A percentile compares a stretch with the other conserved stretches of the same genome.
Evolutionary conservation across 148 eudicot genomes (phyloP).

Genomic region (Fagopyrum tataricum): DNA sequence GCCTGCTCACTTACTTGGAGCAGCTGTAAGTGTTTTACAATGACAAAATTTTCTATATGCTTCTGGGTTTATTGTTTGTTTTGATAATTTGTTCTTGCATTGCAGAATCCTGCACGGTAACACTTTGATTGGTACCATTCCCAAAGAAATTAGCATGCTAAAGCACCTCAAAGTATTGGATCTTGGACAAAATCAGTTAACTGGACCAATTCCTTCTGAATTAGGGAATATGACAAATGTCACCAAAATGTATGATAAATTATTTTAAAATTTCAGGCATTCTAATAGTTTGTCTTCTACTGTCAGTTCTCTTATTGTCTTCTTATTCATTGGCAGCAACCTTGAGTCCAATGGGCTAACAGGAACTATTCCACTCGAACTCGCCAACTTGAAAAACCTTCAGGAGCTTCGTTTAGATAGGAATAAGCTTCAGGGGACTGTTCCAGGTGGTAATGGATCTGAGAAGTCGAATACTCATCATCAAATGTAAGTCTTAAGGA

Average conservation of each 20-base stretch:
- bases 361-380: slow-evolving; percentile 59
- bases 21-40: slow-evolving; percentile 50
- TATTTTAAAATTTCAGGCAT: slow-evolving; percentile 6
- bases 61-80: background rate
- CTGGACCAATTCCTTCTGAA: slow-evolving; percentile 74
- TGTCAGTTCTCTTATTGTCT: background rate
- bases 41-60: background rate
- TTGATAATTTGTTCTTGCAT: background rate
- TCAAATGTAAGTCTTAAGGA: slow-evolving; percentile 46
- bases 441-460: slow-evolving; percentile 49
- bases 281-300: slow-evolving; percentile 1
- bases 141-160: slow-evolving; percentile 68
- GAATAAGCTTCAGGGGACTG: slow-evolving; percentile 70
- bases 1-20: slow-evolving; percentile 47
- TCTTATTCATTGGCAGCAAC: slow-evolving; percentile 36
- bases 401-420: slow-evolving; percentile 78
- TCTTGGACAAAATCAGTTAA: slow-evolving; percentile 66
- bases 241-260: slow-evolving; percentile 44
- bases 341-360: slow-evolving; percentile 78
- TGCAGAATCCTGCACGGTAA: slow-evolving; percentile 75
- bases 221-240: slow-evolving; percentile 59
- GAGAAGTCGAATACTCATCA: slow-evolving; percentile 26
- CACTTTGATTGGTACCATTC: slow-evolving; percentile 69
- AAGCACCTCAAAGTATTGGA: slow-evolving; percentile 64
- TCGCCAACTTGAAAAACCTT: slow-evolving; percentile 59